Base-by-base conservation (phyloP, 2,329 filamentous ascomycete species). In the Chrysosporium keratinophilum region DNA sequence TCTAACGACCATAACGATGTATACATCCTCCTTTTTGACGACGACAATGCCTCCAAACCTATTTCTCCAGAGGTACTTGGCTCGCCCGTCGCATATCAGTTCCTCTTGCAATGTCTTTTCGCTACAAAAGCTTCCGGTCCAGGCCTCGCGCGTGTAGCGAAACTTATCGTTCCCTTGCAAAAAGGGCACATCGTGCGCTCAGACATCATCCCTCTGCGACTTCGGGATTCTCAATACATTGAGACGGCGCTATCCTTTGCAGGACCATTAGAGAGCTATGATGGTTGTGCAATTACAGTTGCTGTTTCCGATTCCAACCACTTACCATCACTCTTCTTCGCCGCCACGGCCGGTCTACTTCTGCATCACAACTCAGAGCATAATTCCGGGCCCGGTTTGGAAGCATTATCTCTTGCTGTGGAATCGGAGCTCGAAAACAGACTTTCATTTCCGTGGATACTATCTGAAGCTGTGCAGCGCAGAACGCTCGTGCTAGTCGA, bases 221-320 rank as follows among this genome's bases (percentile, higher is more conserved):
- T 58, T 40, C 31, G 35, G 17, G 56, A 52, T 37, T 50, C 28
- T 17, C 46, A 34, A n/a, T 31, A 49, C 43, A 46, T 58, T 28
- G 40, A 53, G 34, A 17, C 28, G n/a, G 54, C 48, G 14, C 42
- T 47, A 6, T 43, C 34, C 14, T 58, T 58, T 54, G 42, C 49
- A 17, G 37, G 40, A 28, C 48, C 54, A 12, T 17, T 42, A 46
- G 33, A 42, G 15, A 31, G 31, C 15, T 54, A 31, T 23, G 34
- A 44, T 17, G 23, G 17, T 7, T 15, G 19, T 17, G 14, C 39
- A 19, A 15, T 41, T 7, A 19, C 14, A 2, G 39, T 41, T 7
- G n/a, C 14, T 1, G 39, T 2, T 17, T 41, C 39, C 7, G n/a
- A 17, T 14, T 41, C 19, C 15, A 17, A 17, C 39, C 39, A n/a